Base-by-base conservation (phyloP, 2,329 filamentous ascomycete genomes). In the Trichoderma sp. region DNA sequence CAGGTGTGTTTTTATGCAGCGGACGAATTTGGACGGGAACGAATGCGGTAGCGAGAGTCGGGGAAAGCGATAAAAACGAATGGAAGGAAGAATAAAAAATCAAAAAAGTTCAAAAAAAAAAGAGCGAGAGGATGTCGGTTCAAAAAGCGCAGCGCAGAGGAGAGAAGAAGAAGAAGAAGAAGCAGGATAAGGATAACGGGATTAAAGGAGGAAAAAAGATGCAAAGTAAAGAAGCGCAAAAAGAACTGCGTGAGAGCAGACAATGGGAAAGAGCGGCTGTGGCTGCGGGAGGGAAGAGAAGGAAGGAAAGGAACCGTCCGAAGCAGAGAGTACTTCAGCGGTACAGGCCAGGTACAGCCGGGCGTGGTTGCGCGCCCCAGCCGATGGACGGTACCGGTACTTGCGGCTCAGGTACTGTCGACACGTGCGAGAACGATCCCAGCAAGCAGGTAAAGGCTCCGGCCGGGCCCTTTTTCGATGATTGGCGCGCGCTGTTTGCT, bases 121-220 rank as follows among this genome's bases (percentile, higher is more conserved):
- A 68, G 65, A 61, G 65, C 57, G 57, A n/a, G 31, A 57, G 62
- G 35, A 57, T n/a, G 16, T 60, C 49, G 29, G 19, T 43, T n/a
- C 40, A 47, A 29, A 29, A 43, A 40, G 47, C 27, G 55, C 59
- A 59, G 47, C 27, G 55, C 59, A 59, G 47, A 53, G 37, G 57
- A 43, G n/a, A 61, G 47, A 43, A 55, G 47, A 53, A 65, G 47
- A 69, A 64, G 53, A 57, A 63, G 71, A 71, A 69, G 59, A 68
- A 21, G 47, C 58, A 69, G 64, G 70, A 66, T 68, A 69, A 62
- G 61, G 62, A 68, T 49, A 19, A 53, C 63, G 66, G 61, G 59
- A 35, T 35, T 57, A 57, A 53, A 71, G 72, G 64, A 73, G 71
- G 69, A 70, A 43, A 8, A 70, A 43, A 43, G 72, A 70, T 68